phyloP scores from a whole-genome alignment of 306 rosid species.

The Cucumis sativus region Cucumber_9930_V3 NC_026659.2:24671001-24671500 shows the following conservation, averaged over 20 bases:
- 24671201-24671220: neutral
- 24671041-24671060: conserved; percentile 51
- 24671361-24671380: neutral
- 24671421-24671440: too few species aligned
- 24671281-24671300: neutral
- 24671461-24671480: too few species aligned
- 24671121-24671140: neutral
- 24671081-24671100: neutral
- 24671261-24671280: neutral
- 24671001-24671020: conserved; percentile 97
- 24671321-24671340: neutral
- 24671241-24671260: neutral
- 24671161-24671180: neutral
- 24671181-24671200: neutral
- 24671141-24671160: neutral
- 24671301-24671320: neutral
- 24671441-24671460: too few species aligned
- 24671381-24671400: too few species aligned
- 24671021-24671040: conserved; percentile 92
- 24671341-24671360: neutral
- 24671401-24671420: too few species aligned
- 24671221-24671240: neutral
- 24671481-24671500: too few species aligned
- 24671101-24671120: neutral
- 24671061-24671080: neutral